Evolutionary conservation across 441 rosid species (phyloP).

Genomic region (Capsella rubella): DNA sequence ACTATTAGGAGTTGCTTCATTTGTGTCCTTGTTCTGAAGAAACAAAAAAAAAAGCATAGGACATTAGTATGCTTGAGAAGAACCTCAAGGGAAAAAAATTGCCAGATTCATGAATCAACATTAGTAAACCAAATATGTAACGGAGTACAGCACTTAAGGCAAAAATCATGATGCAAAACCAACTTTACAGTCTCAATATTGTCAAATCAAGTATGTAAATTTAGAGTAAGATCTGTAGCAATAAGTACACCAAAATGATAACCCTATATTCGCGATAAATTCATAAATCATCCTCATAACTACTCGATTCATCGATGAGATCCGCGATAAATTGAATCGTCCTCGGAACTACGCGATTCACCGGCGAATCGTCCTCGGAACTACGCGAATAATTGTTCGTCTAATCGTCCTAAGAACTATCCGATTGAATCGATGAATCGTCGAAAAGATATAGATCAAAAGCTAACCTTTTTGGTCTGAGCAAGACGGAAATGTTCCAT

Average conservation of each 20-base stretch:
- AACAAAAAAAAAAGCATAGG: neutral
- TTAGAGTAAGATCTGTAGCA: slow-evolving; percentile 11
- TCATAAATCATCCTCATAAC: neutral
- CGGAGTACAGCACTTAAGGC: neutral
- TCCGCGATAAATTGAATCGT: neutral
- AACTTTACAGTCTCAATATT: slow-evolving; percentile 4
- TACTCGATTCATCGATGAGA: neutral
- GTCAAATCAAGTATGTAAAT: slow-evolving; percentile 20
- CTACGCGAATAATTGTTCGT: neutral
- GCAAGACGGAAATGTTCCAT: slow-evolving; percentile 21
- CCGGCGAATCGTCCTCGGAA: neutral
- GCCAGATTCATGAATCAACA: neutral
- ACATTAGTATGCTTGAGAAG: neutral
- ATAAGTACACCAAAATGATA: neutral
- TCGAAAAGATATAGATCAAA: slow-evolving; percentile 5
- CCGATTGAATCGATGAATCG: neutral
- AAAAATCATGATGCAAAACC: slow-evolving; percentile 6
- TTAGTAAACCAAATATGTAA: neutral
- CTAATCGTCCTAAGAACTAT: neutral
- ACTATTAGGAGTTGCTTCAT: slow-evolving; percentile 51
- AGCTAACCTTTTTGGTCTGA: slow-evolving; percentile 62
- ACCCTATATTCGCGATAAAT: neutral
- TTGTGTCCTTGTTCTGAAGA: slow-evolving; percentile 34
- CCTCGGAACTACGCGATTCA: neutral
- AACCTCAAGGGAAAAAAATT: neutral